phyloP scores from a whole-genome alignment of 1,139 yeast genomes.

The Taphrina deformans region DNA sequence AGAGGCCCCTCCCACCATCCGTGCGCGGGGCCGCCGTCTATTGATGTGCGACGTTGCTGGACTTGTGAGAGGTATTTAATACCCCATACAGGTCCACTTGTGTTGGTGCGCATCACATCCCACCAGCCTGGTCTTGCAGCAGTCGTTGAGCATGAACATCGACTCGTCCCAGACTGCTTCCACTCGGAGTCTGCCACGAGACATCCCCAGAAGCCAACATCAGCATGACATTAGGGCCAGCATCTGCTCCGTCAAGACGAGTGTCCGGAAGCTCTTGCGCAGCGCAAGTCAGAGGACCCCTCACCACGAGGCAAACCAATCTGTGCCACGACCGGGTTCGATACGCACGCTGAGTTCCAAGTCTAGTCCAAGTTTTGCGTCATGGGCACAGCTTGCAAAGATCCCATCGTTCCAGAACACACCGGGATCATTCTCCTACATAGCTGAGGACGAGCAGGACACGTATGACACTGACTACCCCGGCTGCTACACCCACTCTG shows the following conservation, averaged over 20 bases:
- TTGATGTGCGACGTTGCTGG: no score
- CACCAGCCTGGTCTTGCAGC: no score
- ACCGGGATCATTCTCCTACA: not conserved
- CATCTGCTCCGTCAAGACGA: not conserved
- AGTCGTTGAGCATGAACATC: no score
- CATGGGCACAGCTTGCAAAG: not conserved
- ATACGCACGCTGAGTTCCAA: not conserved
- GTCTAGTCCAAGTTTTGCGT: not conserved
- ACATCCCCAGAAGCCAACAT: not conserved
- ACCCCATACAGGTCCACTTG: not conserved
- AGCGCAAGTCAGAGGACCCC: not conserved
- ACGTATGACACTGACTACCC: not conserved
- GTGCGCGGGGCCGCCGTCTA: no score
- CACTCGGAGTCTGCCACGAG: no score
- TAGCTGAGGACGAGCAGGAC: not conserved
- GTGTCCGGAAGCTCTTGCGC: not conserved
- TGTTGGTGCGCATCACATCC: no score
- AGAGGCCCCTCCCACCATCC: no score
- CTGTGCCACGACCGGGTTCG: not conserved
- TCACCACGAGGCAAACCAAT: not conserved
- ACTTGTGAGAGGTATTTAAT: not conserved
- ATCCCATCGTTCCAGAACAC: not conserved
- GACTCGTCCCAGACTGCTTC: no score
- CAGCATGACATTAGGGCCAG: not conserved
- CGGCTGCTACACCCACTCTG: not conserved